These are phyloP conservation scores for Pyrenophora teres DNA, from an alignment of 2,329 filamentous ascomycete genomes.

Conservation along the genomic window DNA sequence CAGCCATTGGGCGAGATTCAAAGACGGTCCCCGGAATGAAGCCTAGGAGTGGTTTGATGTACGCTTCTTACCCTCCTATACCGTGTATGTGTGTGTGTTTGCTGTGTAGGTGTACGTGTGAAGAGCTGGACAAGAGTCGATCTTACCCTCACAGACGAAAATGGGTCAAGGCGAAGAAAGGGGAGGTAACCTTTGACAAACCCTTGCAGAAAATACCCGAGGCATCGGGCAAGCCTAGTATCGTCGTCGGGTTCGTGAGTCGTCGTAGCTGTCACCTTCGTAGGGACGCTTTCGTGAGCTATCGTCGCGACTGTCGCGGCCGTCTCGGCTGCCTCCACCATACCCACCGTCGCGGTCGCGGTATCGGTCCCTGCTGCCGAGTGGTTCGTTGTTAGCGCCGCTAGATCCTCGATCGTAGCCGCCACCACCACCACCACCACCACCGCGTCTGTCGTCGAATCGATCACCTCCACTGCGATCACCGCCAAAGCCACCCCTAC, in stretches of 20 bases:
- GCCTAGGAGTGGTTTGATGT: neutral
- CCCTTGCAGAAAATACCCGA: slow-evolving; percentile 30
- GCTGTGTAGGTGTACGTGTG: slow-evolving; percentile 21
- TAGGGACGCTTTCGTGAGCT: slow-evolving; percentile 54
- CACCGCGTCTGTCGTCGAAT: slow-evolving; percentile 21
- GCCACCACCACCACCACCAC: slow-evolving; percentile 19
- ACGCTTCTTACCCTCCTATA: slow-evolving; percentile 34
- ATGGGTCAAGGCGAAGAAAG: slow-evolving; percentile 40
- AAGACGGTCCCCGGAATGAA: too few species aligned
- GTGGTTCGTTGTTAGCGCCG: slow-evolving; percentile 83
- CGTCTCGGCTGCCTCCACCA: slow-evolving; percentile 14
- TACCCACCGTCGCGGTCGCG: slow-evolving; percentile 33
- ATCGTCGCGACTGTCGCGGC: slow-evolving; percentile 40
- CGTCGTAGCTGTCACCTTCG: slow-evolving; percentile 81
- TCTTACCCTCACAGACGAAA: slow-evolving; percentile 46
- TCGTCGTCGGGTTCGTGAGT: slow-evolving; percentile 65
- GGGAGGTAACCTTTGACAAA: slow-evolving; percentile 47
- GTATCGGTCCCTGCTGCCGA: slow-evolving; percentile 64
- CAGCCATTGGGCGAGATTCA: too few species aligned
- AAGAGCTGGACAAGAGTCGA: slow-evolving; percentile 22
- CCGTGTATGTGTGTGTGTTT: slow-evolving; percentile 2
- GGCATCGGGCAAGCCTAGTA: slow-evolving; percentile 53
- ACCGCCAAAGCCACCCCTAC: slow-evolving; percentile 36
- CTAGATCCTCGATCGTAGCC: slow-evolving; percentile 54
- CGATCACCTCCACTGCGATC: slow-evolving; percentile 34